These are phyloP conservation scores for Pseudonitzschia pungens DNA, from an alignment of 108 stramenopile species.

Conservation along the genomic window DNA sequence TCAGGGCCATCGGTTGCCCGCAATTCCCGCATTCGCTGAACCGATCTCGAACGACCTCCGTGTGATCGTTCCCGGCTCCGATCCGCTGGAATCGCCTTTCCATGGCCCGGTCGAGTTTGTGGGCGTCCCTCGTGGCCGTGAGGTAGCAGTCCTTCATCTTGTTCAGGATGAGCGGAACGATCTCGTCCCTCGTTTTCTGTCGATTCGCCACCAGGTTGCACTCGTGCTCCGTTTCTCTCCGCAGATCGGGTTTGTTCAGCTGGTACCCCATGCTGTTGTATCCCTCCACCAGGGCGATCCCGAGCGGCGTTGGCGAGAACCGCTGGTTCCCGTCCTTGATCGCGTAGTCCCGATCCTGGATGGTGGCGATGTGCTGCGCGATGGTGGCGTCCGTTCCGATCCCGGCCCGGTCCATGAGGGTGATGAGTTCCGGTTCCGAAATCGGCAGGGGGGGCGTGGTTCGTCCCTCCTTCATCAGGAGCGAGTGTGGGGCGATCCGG, in stretches of 20 bases:
- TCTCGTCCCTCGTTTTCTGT: constrained; percentile 72
- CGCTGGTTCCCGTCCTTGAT: constrained; percentile 71
- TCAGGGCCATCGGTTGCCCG: constrained; percentile 56
- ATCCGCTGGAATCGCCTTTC: constrained; percentile 66
- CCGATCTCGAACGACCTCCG: constrained; percentile 45
- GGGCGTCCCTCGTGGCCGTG: constrained; percentile 70
- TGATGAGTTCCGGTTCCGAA: constrained; percentile 79
- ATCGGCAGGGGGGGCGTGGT: constrained; percentile 73
- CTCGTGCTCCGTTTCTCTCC: constrained; percentile 81
- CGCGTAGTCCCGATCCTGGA: constrained; percentile 82
- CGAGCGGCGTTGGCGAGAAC: constrained; percentile 83
- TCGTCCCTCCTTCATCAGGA: constrained; percentile 75
- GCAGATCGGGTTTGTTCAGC: constrained; percentile 89
- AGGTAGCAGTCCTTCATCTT: constrained; percentile 82
- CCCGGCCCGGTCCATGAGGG: constrained; percentile 83
- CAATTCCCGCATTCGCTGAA: constrained; percentile 78
- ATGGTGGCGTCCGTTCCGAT: constrained; percentile 97
- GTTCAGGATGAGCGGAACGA: constrained; percentile 64
- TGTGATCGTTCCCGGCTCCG: constrained; percentile 45
- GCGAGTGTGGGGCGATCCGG: constrained; percentile 63
- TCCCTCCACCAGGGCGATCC: constrained; percentile 90
- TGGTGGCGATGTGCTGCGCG: constrained; percentile 84
- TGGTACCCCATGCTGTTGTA: constrained; percentile 96
- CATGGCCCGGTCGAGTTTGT: constrained; percentile 84
- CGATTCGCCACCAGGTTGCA: constrained; percentile 78